Conservation (phyloP, 805 yeast genomes). For the Ogataea parapolymorpha region DNA sequence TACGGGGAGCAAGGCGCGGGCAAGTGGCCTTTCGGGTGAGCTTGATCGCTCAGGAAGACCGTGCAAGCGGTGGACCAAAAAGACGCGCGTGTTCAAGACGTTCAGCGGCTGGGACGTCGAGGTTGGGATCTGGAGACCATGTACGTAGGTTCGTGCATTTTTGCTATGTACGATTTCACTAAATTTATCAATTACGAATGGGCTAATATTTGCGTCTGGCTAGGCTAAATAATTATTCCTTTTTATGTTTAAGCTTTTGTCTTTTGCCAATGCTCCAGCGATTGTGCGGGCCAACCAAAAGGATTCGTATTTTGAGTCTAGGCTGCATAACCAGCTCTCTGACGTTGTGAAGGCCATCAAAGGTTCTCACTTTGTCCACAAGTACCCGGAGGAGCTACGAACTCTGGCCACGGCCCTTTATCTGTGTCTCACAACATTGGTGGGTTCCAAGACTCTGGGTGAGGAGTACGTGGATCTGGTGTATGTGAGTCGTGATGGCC, state of each 20-base stretch:
- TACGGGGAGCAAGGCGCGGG: slow-evolving; percentile 12
- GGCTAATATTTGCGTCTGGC: background rate
- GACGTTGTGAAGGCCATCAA: slow-evolving; percentile 53
- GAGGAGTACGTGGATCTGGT: slow-evolving; percentile 88
- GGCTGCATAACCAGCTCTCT: slow-evolving; percentile 51
- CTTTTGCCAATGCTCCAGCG: slow-evolving; percentile 84
- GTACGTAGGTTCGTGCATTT: background rate
- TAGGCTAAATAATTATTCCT: slow-evolving; percentile 3
- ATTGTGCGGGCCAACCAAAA: slow-evolving; percentile 92
- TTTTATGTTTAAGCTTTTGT: slow-evolving; percentile 32
- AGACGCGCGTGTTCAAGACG: slow-evolving; percentile 20
- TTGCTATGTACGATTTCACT: background rate
- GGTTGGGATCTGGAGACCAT: slow-evolving; percentile 22
- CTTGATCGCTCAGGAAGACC: slow-evolving; percentile 26
- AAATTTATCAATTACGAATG: background rate
- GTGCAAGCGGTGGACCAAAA: slow-evolving; percentile 17
- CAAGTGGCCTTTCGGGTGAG: slow-evolving; percentile 24
- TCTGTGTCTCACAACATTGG: slow-evolving; percentile 67
- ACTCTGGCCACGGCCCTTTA: slow-evolving; percentile 59
- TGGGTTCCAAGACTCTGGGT: slow-evolving; percentile 81
- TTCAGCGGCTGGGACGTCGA: slow-evolving; percentile 29
- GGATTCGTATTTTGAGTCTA: slow-evolving; percentile 67
- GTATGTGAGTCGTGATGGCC: slow-evolving; percentile 57
- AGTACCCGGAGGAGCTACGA: slow-evolving; percentile 59
- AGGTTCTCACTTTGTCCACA: slow-evolving; percentile 63